Base-by-base conservation (phyloP, 306 rosid genomes). In the Dalbergia cultrata region DNA sequence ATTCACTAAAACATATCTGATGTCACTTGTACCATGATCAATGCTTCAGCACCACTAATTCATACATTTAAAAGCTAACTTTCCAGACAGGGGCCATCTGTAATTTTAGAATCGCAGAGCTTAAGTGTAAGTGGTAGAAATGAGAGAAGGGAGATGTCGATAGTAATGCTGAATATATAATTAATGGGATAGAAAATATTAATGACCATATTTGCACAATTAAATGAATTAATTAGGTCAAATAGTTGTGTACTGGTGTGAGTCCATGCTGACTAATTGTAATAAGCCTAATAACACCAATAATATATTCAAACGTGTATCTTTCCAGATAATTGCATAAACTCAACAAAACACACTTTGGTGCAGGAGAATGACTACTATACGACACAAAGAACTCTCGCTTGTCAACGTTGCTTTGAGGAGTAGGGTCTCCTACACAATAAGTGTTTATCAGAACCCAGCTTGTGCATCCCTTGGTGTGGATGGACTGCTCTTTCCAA, bases 1-100 rank as follows among this genome's bases (percentile, higher is more conserved):
- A 53, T 70, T 70, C 52, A 17, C 69, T 22, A 72, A 66, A 34
- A 9, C 53, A 57, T 16, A 39, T 67, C 61, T 31, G 62, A 37
- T 13, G 56, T 54, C 14, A 50, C 17, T 16, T 58, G 50, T 21
- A 61, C 39, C 43, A 69, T 45, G 18, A 69, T 33, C 54, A 44
- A 44, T 44, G 19, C 70, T 59, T 35, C 17, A 54, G 11, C 69
- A 31, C 50, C 37, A 50, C 19, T 47, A 60, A 5, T 67, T 39
- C 37, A 8, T 21, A 53, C n/a, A 69, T 59, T 59, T 33, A 69
- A 19, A 60, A 43, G 63, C 70, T 57, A 45, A 17, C 18, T 59
- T 58, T 47, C 70, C n/a, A 8, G 47, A 72, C 49, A 13, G 57
- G 34, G 44, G 45, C n/a, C 2, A 68, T 19, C 37, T 19, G 13